Conservation (phyloP, 495 filamentous ascomycete species). For the Aspergillus cavernicola region DNA sequence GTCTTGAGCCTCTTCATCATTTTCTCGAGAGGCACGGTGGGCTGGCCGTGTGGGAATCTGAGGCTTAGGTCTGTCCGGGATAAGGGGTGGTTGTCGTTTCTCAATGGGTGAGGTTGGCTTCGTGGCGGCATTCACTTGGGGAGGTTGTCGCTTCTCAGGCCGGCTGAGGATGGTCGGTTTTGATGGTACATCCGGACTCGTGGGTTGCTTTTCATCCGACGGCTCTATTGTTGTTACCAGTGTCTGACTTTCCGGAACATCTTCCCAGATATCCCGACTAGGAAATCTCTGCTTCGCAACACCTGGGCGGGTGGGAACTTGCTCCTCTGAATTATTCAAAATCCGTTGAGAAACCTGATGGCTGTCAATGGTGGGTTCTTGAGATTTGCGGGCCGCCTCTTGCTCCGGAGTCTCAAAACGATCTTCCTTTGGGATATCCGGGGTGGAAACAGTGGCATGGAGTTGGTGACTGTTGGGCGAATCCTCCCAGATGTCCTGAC, state of each 20-base stretch:
- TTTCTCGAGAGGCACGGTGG: slow-evolving; percentile 44
- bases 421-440: slow-evolving; percentile 48
- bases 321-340: slow-evolving; percentile 34
- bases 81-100: slow-evolving; percentile 49
- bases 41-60: slow-evolving; percentile 68
- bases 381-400: slow-evolving; percentile 49
- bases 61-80: slow-evolving; percentile 76
- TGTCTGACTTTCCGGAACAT: slow-evolving; percentile 77
- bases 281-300: slow-evolving; percentile 73
- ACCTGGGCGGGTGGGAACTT: slow-evolving; percentile 46
- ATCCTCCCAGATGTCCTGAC: slow-evolving; percentile 96
- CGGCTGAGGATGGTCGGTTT: slow-evolving; percentile 46
- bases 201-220: slow-evolving; percentile 45
- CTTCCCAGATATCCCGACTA: slow-evolving; percentile 95
- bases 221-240: slow-evolving; percentile 78
- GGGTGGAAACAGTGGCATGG: slow-evolving; percentile 79
- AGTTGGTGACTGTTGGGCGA: slow-evolving; percentile 82
- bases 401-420: slow-evolving; percentile 55
- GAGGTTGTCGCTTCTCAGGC: slow-evolving; percentile 37
- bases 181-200: slow-evolving; percentile 35
- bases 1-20: slow-evolving; percentile 27
- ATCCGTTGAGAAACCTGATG: slow-evolving; percentile 44
- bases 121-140: slow-evolving; percentile 29
- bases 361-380: slow-evolving; percentile 44
- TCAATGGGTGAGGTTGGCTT: slow-evolving; percentile 40